phyloP scores from a whole-genome alignment of 2,329 filamentous ascomycete species.

The Trichoderma hamatum region DNA sequence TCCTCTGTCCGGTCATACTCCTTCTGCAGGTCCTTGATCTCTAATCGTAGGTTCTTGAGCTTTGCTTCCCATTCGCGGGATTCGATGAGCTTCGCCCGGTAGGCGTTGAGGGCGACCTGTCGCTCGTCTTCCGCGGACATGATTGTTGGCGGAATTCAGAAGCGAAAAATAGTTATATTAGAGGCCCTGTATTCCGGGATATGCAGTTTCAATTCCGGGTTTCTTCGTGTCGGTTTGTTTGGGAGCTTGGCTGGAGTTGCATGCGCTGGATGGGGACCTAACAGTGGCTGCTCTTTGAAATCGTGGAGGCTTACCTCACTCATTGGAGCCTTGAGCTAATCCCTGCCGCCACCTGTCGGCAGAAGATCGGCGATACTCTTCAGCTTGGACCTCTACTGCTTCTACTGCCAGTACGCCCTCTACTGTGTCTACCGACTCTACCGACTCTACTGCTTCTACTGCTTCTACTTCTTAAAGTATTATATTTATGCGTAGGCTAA shows the following conservation, averaged over 20 bases:
- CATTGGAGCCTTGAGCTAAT: constrained; percentile 43
- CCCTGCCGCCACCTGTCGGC: constrained; percentile 34
- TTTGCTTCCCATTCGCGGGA: constrained; percentile 99
- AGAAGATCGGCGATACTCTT: constrained; percentile 38
- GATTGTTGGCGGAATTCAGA: constrained; percentile 29
- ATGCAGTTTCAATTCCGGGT: neutral
- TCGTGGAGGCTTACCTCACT: constrained; percentile 45
- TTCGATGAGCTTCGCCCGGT: constrained; percentile 83
- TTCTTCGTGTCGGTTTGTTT: neutral
- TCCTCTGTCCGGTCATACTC: constrained; percentile 98
- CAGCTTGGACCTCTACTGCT: too few relatives aligned
- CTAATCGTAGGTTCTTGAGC: constrained; percentile 88
- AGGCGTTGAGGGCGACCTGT: constrained; percentile 73
- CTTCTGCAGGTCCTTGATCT: constrained; percentile 93
- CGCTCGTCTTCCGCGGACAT: constrained; percentile 63
- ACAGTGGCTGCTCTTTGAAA: constrained; percentile 34
- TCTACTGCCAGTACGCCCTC: too few relatives aligned
- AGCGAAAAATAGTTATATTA: neutral
- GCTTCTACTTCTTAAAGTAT: too few relatives aligned
- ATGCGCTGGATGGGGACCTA: constrained; percentile 25
- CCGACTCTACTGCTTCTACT: too few relatives aligned
- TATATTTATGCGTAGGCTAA: too few relatives aligned
- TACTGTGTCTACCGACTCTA: too few relatives aligned
- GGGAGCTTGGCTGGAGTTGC: constrained; percentile 18
- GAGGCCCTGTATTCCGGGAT: neutral